Base-by-base conservation (phyloP, 768 basidiomycete genomes). In the Cyathus striatus region DNA sequence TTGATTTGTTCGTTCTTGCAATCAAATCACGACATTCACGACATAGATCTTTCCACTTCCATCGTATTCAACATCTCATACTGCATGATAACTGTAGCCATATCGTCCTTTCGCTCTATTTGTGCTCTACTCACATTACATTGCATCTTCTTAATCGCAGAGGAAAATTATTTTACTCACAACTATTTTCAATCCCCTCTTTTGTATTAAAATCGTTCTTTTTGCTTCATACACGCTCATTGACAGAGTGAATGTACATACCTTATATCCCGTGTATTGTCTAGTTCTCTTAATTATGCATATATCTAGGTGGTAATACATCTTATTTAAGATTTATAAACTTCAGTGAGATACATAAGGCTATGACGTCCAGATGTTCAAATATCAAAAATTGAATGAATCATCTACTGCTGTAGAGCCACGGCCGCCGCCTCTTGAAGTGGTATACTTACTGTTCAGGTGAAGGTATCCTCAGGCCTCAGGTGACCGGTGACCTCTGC, bases 151-250 rank as follows among this genome's bases (percentile, higher is more conserved):
- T 16, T 32, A 32, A 32, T 32, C 2, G 30, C 17, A 13, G 30
- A 16, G 12, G 41, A 43, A 44, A 34, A 36, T 23, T 40, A 27
- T 36, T 36, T 36, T 34, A 26, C 43, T 21, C 32, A 45, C 33
- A 41, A 30, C 35, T 16, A 32, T 16, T 32, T 1, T 13, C 30
- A 32, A 32, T 32, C 30, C 30, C 17, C 32, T 46, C 52, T 43
- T 13, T 24, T 56, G 54, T 44, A 52, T 57, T 48, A 43, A 49
- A 50, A 47, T 40, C 53, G 40, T 46, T 44, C 30, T 12, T 25
- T 40, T 23, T 48, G 43, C 23, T 40, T 14, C 26, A n/a, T 24
- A 41, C 21, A 2, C 30, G 13, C 2, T 32, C 30, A 32, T 16
- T 32, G 17, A 32, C 17, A 32, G 30, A 32, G 30, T n/a, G n/a